These are phyloP conservation scores for Deinandra increscens DNA, from an alignment of 129 eudicot species.

Conservation along the genomic window DNA sequence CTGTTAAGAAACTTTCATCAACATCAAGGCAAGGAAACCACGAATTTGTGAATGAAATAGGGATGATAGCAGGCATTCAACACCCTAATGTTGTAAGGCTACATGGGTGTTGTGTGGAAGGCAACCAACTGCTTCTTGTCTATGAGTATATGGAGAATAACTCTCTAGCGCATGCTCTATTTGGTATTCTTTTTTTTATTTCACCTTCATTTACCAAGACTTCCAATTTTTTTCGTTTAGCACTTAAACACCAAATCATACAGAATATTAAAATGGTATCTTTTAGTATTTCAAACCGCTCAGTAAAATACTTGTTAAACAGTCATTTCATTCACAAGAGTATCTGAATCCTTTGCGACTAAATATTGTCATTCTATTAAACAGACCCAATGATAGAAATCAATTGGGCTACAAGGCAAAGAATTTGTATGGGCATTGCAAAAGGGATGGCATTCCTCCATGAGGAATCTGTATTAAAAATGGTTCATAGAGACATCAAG, in stretches of 20 bases:
- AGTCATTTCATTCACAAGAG: too few relatives aligned
- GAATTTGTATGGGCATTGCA: too few relatives aligned
- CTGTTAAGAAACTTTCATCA: slow-evolving; percentile 46
- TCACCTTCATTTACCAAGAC: background rate
- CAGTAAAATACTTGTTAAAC: too few relatives aligned
- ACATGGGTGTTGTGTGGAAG: slow-evolving; percentile 45
- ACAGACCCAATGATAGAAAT: too few relatives aligned
- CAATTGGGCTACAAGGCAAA: too few relatives aligned
- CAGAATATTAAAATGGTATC: too few relatives aligned
- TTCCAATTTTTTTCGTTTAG: too few relatives aligned
- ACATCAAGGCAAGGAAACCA: slow-evolving; percentile 49
- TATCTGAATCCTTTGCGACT: too few relatives aligned
- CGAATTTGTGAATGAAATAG: slow-evolving; percentile 69
- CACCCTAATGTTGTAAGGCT: slow-evolving; percentile 52
- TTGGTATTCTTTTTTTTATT: slow-evolving; percentile 31
- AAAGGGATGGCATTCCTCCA: slow-evolving; percentile 31
- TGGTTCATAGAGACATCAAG: too few relatives aligned
- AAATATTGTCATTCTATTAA: too few relatives aligned
- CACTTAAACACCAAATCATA: slow-evolving; percentile 14
- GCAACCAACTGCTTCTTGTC: slow-evolving; percentile 45
- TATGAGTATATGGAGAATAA: slow-evolving; percentile 34
- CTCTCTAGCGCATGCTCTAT: slow-evolving; percentile 57
- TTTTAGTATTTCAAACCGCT: too few relatives aligned
- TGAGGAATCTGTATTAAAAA: slow-evolving; percentile 12
- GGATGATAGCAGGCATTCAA: slow-evolving; percentile 58